These are phyloP conservation scores for Corymbia calophylla DNA, from an alignment of 441 rosid genomes.

Conservation along the genomic window DNA sequence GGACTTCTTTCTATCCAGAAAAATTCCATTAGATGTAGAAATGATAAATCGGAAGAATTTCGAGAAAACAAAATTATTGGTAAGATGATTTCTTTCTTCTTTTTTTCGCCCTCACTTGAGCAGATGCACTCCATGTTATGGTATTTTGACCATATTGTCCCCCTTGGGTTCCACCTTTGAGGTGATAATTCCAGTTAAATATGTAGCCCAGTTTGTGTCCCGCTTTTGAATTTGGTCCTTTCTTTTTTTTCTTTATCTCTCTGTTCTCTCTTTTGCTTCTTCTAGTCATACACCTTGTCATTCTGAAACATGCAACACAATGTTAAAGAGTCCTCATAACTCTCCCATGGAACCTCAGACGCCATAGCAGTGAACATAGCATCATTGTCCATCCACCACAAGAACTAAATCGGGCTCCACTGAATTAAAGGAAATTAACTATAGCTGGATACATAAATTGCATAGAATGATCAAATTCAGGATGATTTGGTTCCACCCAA, in stretches of 20 bases:
- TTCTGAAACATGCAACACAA: background rate
- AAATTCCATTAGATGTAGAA: background rate
- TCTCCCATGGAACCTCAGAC: background rate
- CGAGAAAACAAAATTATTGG: background rate
- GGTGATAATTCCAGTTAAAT: too few relatives aligned
- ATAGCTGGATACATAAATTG: background rate
- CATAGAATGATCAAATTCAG: background rate
- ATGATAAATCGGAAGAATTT: background rate
- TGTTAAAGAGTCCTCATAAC: background rate
- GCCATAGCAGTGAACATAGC: background rate
- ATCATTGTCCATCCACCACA: background rate
- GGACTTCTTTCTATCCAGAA: background rate
- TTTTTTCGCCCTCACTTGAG: background rate
- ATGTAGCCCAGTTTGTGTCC: too few relatives aligned
- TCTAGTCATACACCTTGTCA: background rate
- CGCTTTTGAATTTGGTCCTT: too few relatives aligned
- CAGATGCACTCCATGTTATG: too few relatives aligned
- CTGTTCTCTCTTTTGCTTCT: background rate
- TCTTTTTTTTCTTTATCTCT: too few relatives aligned
- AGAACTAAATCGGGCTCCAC: background rate
- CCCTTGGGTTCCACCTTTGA: too few relatives aligned
- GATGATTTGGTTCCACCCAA: background rate
- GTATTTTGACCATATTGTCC: too few relatives aligned
- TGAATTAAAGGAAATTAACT: background rate
- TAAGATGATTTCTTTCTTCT: background rate